phyloP scores from a whole-genome alignment of 1,284 basidiomycete species.

The Schizophyllum commune region DNA sequence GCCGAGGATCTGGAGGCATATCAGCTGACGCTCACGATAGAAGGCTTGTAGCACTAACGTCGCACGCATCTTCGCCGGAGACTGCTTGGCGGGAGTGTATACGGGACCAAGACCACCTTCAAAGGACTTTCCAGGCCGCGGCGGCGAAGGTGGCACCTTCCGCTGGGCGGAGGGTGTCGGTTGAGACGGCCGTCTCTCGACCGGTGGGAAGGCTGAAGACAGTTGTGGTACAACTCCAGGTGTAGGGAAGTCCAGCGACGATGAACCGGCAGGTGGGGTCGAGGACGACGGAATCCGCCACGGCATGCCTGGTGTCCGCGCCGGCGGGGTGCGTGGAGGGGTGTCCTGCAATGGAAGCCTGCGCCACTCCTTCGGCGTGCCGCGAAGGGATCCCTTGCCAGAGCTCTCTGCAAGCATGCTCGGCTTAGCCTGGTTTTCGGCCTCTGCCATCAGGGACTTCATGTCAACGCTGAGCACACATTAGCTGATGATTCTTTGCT shows the following conservation, averaged over 20 bases:
- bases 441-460: constrained; percentile 81
- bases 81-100: constrained; percentile 47
- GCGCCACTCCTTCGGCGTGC: neutral
- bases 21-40: constrained; percentile 6
- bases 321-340: neutral
- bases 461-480: constrained; percentile 60
- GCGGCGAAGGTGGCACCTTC: constrained; percentile 3
- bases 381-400: constrained; percentile 15
- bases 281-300: neutral
- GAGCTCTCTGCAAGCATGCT: neutral
- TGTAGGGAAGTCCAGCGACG: neutral
- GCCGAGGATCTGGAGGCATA: constrained; percentile 25
- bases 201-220: neutral
- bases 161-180: neutral
- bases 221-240: neutral
- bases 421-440: constrained; percentile 23
- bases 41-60: constrained; percentile 3
- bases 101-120: constrained; percentile 41
- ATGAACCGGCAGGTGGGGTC: neutral
- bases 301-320: neutral
- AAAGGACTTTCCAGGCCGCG: constrained; percentile 15
- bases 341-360: neutral
- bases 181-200: neutral
- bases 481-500: constrained; percentile 2
- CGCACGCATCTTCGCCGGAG: constrained; percentile 9